Evolutionary conservation across 2,329 filamentous ascomycete species (phyloP).

Genomic region (Fonsecaea pedrosoi): DNA sequence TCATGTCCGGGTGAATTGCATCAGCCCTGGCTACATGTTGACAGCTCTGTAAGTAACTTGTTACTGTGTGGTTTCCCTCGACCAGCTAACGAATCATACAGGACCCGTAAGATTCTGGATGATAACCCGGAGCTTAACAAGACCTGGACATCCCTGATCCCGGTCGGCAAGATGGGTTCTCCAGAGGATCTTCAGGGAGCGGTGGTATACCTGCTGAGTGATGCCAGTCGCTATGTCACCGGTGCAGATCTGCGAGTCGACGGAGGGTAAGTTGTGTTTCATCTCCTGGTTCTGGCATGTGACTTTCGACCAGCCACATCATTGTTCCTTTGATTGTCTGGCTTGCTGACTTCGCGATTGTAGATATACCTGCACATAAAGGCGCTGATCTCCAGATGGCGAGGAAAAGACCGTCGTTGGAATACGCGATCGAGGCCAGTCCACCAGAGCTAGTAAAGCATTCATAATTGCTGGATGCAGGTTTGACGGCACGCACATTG

Average conservation of each 20-base stretch:
- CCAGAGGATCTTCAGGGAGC: constrained; percentile 91
- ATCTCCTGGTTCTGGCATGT: neutral
- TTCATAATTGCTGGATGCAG: neutral
- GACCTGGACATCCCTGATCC: constrained; percentile 91
- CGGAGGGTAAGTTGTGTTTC: constrained; percentile 80
- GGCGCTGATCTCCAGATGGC: constrained; percentile 3
- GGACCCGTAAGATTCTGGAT: constrained; percentile 90
- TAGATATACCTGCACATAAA: constrained; percentile 35
- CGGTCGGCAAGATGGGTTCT: constrained; percentile 89
- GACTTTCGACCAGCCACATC: neutral
- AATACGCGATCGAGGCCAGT: neutral
- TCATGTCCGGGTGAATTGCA: constrained; percentile 91
- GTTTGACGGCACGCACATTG: neutral
- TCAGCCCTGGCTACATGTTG: constrained; percentile 95
- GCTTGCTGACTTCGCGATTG: constrained; percentile 3
- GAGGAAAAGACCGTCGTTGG: neutral
- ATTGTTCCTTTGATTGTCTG: neutral
- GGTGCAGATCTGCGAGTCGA: constrained; percentile 82
- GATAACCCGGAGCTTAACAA: constrained; percentile 88
- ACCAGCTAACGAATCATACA: constrained; percentile 47
- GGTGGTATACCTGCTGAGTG: constrained; percentile 82
- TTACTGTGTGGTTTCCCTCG: constrained; percentile 34
- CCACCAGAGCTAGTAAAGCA: neutral
- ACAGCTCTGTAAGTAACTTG: constrained; percentile 78
- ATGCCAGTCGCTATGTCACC: constrained; percentile 76